These are phyloP conservation scores for Rhinocladiella mackenziei DNA, from an alignment of 2,329 filamentous ascomycete species.

Conservation along the genomic window DNA sequence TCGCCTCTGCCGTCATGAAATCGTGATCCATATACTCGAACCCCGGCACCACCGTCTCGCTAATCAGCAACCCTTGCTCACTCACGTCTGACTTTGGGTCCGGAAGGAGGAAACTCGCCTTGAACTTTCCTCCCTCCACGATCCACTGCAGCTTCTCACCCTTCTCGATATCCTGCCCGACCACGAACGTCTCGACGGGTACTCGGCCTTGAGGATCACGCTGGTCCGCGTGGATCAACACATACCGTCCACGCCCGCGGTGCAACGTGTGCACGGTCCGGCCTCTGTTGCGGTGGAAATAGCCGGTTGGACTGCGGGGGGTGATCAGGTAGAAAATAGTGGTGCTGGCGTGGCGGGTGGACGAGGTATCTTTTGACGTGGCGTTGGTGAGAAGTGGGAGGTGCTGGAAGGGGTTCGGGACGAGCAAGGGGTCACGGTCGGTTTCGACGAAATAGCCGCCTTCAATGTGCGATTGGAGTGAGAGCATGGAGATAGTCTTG, in stretches of 20 bases:
- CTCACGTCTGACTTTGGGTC: conserved; percentile 31
- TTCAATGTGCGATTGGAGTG: conserved; percentile 56
- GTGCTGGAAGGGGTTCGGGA: conserved; percentile 53
- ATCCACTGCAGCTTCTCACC: conserved; percentile 66
- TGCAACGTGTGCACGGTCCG: conserved; percentile 64
- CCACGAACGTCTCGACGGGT: conserved; percentile 60
- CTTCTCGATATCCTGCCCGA: conserved; percentile 53
- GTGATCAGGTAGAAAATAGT: conserved; percentile 64
- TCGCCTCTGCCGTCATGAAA: conserved; percentile 53
- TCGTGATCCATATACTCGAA: conserved; percentile 66
- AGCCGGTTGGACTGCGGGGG: conserved; percentile 51
- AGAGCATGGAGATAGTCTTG: conserved; percentile 45
- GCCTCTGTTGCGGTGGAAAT: conserved; percentile 61
- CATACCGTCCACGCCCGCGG: conserved; percentile 59
- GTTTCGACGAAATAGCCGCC: conserved; percentile 64
- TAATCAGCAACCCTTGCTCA: conserved; percentile 55
- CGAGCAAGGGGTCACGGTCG: conserved; percentile 49
- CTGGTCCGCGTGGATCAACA: conserved; percentile 59
- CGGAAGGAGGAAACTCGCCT: conserved; percentile 58
- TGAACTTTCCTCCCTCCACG: conserved; percentile 65
- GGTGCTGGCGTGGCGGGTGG: conserved; percentile 53
- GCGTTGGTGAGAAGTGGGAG: conserved; percentile 36
- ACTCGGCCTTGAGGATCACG: conserved; percentile 38
- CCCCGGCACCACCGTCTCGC: conserved; percentile 64
- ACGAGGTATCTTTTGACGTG: conserved; percentile 36